A percentile compares a stretch with the other conserved stretches of the same genome.
Conservation (phyloP, 116 monocot species). For the Papilionanthe hybrid region DNA sequence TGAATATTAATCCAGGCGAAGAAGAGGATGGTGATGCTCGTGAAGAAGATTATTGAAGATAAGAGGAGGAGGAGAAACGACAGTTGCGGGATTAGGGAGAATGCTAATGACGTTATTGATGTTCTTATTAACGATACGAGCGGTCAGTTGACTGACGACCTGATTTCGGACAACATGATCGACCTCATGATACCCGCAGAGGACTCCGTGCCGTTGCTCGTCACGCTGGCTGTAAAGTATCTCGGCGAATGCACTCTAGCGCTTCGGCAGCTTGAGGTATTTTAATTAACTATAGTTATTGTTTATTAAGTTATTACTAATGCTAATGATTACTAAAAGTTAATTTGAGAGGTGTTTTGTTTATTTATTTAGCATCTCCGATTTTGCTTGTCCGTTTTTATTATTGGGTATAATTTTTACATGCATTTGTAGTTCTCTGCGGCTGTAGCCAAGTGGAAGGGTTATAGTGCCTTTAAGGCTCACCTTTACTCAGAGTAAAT, state of each 20-base stretch:
- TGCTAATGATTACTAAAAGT: too few relatives aligned
- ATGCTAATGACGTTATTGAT: slow-evolving; percentile 50
- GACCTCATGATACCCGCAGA: slow-evolving; percentile 93
- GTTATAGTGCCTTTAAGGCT: too few relatives aligned
- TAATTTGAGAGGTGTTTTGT: too few relatives aligned
- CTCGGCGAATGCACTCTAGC: slow-evolving; percentile 75
- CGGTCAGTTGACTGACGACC: slow-evolving; percentile 61
- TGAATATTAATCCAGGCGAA: slow-evolving; percentile 48
- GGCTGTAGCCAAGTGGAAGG: too few relatives aligned
- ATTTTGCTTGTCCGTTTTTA: too few relatives aligned
- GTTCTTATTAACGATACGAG: slow-evolving; percentile 56
- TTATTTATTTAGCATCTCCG: too few relatives aligned
- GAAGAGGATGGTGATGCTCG: slow-evolving; percentile 56
- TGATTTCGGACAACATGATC: slow-evolving; percentile 74
- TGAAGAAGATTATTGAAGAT: slow-evolving; percentile 45
- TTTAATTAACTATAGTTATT: too few relatives aligned
- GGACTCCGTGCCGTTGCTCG: slow-evolving; percentile 80
- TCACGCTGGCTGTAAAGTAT: slow-evolving; percentile 72
- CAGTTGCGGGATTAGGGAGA: background rate
- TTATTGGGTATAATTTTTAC: too few relatives aligned
- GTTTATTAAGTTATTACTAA: too few relatives aligned
- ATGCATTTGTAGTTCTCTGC: too few relatives aligned
- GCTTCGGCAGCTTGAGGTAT: slow-evolving; percentile 61
- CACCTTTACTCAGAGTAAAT: too few relatives aligned
- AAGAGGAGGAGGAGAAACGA: slow-evolving; percentile 37